Percentiles rank a stretch among this genome's conserved stretches.
phyloP scores from a whole-genome alignment of 2,329 filamentous ascomycete species.

The Colletotrichum lini region DNA sequence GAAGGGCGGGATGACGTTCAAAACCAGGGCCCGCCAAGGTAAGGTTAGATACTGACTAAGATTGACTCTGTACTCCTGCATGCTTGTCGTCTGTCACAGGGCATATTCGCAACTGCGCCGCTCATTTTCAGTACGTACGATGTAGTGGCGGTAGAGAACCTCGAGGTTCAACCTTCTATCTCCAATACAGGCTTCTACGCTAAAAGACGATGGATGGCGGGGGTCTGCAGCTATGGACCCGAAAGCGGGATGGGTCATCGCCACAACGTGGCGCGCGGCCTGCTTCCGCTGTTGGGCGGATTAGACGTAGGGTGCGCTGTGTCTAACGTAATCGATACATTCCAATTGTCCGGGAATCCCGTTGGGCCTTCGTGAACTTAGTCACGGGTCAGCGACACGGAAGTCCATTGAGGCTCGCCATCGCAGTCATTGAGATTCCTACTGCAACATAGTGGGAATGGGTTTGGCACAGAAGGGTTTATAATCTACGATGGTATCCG shows the following conservation, averaged over 20 bases:
- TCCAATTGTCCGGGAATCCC: background rate
- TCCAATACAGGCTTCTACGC: background rate
- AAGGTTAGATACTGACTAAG: background rate
- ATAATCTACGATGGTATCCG: too few relatives aligned
- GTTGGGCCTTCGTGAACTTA: background rate
- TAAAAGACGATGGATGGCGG: constrained; percentile 13
- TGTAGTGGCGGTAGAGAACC: background rate
- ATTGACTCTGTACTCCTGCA: background rate
- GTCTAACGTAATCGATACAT: background rate
- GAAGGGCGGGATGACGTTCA: constrained; percentile 26
- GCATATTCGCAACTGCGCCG: background rate
- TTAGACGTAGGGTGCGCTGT: background rate
- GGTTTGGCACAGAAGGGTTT: background rate
- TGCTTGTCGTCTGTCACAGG: background rate
- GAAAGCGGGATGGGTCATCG: background rate
- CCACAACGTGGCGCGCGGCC: constrained; percentile 5
- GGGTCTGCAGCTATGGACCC: background rate
- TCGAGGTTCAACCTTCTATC: background rate
- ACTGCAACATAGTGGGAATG: background rate
- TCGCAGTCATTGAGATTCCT: too few relatives aligned
- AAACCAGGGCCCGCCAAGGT: background rate
- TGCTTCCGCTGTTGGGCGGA: too few relatives aligned
- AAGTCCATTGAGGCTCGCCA: background rate
- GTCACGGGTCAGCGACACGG: background rate
- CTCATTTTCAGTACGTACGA: background rate